These are phyloP conservation scores for Anethum foeniculum DNA, from an alignment of 140 eudicot species.

Conservation along the genomic window DNA sequence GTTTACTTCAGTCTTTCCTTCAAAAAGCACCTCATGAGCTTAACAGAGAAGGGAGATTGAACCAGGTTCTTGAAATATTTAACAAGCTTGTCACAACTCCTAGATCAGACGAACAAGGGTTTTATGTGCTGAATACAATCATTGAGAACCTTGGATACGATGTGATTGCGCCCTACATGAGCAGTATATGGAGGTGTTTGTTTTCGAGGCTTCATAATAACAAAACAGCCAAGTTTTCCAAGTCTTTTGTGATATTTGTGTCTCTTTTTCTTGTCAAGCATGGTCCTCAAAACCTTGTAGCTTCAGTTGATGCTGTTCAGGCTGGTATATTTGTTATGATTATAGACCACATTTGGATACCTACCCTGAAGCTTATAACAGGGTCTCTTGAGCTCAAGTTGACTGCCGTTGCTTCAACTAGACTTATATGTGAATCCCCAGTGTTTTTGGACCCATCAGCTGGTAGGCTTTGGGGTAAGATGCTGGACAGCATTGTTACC, in stretches of 20 bases:
- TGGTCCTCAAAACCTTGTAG: slow-evolving; percentile 53
- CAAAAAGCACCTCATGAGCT: slow-evolving; percentile 81
- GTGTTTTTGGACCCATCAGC: slow-evolving; percentile 45
- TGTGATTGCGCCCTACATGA: slow-evolving; percentile 51
- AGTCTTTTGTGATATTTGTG: slow-evolving; percentile 61
- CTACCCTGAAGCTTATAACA: slow-evolving; percentile 59
- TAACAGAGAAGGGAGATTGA: slow-evolving; percentile 51
- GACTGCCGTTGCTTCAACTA: slow-evolving; percentile 69
- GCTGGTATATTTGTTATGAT: slow-evolving; percentile 41
- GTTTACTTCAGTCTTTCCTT: slow-evolving; percentile 89
- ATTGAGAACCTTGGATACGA: slow-evolving; percentile 80
- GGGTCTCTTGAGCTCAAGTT: slow-evolving; percentile 67
- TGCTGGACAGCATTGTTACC: slow-evolving; percentile 74
- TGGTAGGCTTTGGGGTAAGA: slow-evolving; percentile 55
- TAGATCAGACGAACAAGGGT: slow-evolving; percentile 78
- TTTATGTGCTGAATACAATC: slow-evolving; percentile 77
- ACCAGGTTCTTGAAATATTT: slow-evolving; percentile 66
- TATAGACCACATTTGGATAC: slow-evolving; percentile 72
- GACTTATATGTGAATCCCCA: slow-evolving; percentile 62
- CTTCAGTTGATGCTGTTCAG: slow-evolving; percentile 62
- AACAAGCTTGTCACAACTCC: slow-evolving; percentile 53
- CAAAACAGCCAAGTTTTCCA: slow-evolving; percentile 47
- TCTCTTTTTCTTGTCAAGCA: slow-evolving; percentile 79
- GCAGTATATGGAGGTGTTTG: slow-evolving; percentile 53
- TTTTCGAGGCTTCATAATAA: slow-evolving; percentile 52